Evolutionary conservation across 1,284 basidiomycete genomes (phyloP), one percentile per base, ranked within the genome.

Genomic region (Abortiporus biennis): DNA sequence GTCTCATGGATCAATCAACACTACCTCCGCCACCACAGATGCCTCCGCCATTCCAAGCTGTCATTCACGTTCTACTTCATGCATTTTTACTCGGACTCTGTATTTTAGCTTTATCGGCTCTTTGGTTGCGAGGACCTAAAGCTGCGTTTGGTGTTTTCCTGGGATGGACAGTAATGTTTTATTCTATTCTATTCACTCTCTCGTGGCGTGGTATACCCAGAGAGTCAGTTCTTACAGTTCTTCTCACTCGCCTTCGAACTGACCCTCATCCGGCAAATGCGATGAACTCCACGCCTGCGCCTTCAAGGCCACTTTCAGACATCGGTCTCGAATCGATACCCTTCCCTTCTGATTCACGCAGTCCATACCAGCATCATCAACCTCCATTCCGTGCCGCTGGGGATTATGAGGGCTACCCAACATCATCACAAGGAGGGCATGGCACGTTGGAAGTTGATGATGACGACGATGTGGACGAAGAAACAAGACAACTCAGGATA

Each of bases 401-500:
- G 36, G 71, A 72, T 33, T 11, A 29, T 24, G 37, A 39, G 8
- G 70, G 72, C 22, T 69, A 71, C 47, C 54, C 58, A 1, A 43
- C 53, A 20, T 61, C 60, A 12, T 55, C 58, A 16, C 55, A 56
- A 36, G 54, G 52, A 11, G n/a, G n/a, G n/a, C 58, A 61, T 39
- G 55, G 51, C n/a, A 49, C 54, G 6, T 46, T 54, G 6, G 73
- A 75, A 19, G 68, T 71, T n/a, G 76, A 76, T 43, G 71, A 80
- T 32, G 64, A 64, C n/a, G 77, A 83, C 20, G 80, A 85, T 36
- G 67, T 80, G 38, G 84, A 88, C 51, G 84, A 87, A 48, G 76
- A 82, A 43, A 72, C 76, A 17, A 68, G 78, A 44, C 84, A 87
- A 56, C 70, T 76, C 45, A 68, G 76, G 50, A 86, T 88, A 32